Conservation (phyloP, 495 filamentous ascomycete genomes). For the Neurospora terricola region DNA sequence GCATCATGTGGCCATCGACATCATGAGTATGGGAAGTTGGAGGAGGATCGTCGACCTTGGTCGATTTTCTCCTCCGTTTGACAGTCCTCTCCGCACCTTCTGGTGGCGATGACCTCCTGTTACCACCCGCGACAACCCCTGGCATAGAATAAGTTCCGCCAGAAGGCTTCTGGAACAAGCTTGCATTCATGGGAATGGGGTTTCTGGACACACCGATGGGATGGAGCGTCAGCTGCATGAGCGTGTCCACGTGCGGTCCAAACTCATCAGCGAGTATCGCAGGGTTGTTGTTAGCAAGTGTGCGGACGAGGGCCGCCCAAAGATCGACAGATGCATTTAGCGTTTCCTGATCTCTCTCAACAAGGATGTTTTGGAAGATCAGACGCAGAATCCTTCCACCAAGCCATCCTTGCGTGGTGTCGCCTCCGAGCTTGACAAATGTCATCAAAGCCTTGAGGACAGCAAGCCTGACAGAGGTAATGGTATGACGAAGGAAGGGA, state of each 20-base stretch:
- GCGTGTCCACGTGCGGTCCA: slow-evolving; percentile 57
- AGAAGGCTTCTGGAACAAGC: slow-evolving; percentile 88
- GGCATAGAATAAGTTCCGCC: slow-evolving; percentile 62
- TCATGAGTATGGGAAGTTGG: slow-evolving; percentile 63
- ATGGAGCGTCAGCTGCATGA: slow-evolving; percentile 72
- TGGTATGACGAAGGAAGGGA: slow-evolving; percentile 93
- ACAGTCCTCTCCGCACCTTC: slow-evolving; percentile 34
- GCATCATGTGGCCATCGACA: slow-evolving; percentile 95
- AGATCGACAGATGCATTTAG: slow-evolving; percentile 74
- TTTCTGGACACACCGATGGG: slow-evolving; percentile 85
- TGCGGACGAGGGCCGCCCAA: slow-evolving; percentile 68
- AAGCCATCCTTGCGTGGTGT: slow-evolving; percentile 82
- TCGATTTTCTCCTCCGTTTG: slow-evolving; percentile 73
- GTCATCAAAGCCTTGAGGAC: slow-evolving; percentile 88
- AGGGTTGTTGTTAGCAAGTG: slow-evolving; percentile 49
- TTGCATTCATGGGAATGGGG: slow-evolving; percentile 80
- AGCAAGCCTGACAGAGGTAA: slow-evolving; percentile 86
- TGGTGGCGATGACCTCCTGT: slow-evolving; percentile 53
- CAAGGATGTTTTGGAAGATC: slow-evolving; percentile 88
- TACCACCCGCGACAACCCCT: slow-evolving; percentile 32
- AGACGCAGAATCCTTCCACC: slow-evolving; percentile 81
- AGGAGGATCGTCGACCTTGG: slow-evolving; percentile 65
- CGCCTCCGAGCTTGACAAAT: slow-evolving; percentile 75
- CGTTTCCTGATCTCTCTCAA: slow-evolving; percentile 73
- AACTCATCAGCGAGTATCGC: slow-evolving; percentile 54